Percentiles rank a stretch among this genome's conserved stretches.
These are phyloP conservation scores for Fraxinus quadrangulata DNA, from an alignment of 257 asterid genomes.

Conservation along the genomic window DNA sequence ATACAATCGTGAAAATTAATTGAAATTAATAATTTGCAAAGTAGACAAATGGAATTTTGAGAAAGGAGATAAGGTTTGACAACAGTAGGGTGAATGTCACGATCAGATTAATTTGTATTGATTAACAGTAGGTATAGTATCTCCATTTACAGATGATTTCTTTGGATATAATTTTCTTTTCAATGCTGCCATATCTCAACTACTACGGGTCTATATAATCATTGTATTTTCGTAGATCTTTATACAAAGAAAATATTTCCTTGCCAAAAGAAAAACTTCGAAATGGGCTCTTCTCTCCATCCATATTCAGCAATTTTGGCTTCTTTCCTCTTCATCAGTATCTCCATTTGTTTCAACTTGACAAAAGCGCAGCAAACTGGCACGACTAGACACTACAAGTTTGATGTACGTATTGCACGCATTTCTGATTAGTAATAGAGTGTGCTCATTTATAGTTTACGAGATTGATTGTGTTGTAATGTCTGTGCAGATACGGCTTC, in stretches of 20 bases:
- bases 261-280: neutral
- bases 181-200: neutral
- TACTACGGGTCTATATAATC: neutral
- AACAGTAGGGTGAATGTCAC: conserved; percentile 26
- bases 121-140: conserved; percentile 31
- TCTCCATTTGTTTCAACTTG: conserved; percentile 4
- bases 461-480: neutral
- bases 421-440: neutral
- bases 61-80: neutral
- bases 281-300: conserved; percentile 25
- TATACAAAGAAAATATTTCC: neutral
- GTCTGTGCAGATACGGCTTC: conserved; percentile 47
- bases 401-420: conserved; percentile 32
- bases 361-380: conserved; percentile 24
- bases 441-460: too few species aligned
- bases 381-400: conserved; percentile 44
- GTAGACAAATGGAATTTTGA: neutral
- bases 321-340: conserved; percentile 8
- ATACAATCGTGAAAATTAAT: neutral
- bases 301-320: neutral
- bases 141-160: conserved; percentile 23
- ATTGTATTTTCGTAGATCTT: neutral
- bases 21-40: neutral
- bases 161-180: conserved; percentile 27
- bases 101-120: conserved; percentile 28